These are phyloP conservation scores for Berberis thunbergii DNA, from an alignment of 164 flowering plant genomes.

Conservation along the genomic window DNA sequence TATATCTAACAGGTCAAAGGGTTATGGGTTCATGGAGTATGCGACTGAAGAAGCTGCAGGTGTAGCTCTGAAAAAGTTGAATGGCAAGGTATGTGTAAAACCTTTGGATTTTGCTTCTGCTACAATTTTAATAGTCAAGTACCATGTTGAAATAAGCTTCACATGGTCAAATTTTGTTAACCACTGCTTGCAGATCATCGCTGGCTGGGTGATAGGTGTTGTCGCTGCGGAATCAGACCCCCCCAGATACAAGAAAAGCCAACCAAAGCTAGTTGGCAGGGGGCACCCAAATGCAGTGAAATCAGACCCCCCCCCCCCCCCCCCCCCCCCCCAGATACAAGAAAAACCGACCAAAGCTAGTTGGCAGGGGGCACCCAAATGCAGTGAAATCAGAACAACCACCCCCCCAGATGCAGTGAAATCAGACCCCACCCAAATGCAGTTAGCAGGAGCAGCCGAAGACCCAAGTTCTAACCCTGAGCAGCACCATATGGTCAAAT, in stretches of 20 bases:
- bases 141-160: background rate
- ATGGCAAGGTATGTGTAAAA: conserved; percentile 56
- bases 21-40: conserved; percentile 86
- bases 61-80: conserved; percentile 89
- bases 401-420: no score
- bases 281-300: no score
- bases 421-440: no score
- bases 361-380: no score
- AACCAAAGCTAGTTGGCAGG: no score
- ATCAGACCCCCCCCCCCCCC: no score
- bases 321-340: no score
- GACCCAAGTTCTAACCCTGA: conserved; percentile 10
- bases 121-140: background rate
- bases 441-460: conserved; percentile 25
- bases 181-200: conserved; percentile 57
- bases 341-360: no score
- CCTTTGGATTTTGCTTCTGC: background rate
- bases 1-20: conserved; percentile 93
- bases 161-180: background rate
- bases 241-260: conserved; percentile 23
- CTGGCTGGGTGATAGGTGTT: conserved; percentile 95
- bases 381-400: no score
- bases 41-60: conserved; percentile 84
- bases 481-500: background rate
- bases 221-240: conserved; percentile 80